Evolutionary conservation across 192 early-diverging fungal species (phyloP).

Genomic region (Irineochytrium annulatum): DNA sequence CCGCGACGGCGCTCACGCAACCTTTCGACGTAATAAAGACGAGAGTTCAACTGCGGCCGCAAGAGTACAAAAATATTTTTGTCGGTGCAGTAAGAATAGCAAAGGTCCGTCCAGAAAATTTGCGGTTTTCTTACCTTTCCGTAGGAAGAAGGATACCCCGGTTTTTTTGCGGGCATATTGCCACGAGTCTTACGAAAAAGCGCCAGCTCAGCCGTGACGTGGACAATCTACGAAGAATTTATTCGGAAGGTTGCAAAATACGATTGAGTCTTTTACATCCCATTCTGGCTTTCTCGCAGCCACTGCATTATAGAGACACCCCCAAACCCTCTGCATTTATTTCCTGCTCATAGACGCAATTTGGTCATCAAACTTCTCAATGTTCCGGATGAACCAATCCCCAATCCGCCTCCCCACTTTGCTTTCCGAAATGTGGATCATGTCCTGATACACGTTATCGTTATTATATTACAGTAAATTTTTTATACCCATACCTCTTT

Average conservation of each 20-base stretch:
- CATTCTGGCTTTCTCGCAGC: no score
- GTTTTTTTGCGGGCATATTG: constrained; percentile 81
- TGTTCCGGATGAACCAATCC: constrained; percentile 95
- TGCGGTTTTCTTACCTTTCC: constrained; percentile 2
- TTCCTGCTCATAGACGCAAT: constrained; percentile 4
- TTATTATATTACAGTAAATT: constrained; percentile 7
- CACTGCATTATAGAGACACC: no score
- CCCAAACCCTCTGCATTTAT: no score
- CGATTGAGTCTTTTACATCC: no score
- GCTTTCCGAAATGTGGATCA: constrained; percentile 93
- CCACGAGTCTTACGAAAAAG: constrained; percentile 81
- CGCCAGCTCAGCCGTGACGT: constrained; percentile 79
- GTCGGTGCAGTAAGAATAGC: constrained; percentile 44
- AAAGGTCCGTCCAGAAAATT: constrained; percentile 2
- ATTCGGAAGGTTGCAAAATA: constrained; percentile 47
- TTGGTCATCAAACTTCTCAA: constrained; percentile 79
- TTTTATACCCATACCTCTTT: constrained; percentile 57
- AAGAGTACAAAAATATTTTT: constrained; percentile 54
- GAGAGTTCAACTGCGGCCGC: constrained; percentile 83
- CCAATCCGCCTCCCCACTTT: constrained; percentile 89
- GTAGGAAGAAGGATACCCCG: constrained; percentile 68
- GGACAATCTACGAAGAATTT: constrained; percentile 88
- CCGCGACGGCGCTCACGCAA: constrained; percentile 78
- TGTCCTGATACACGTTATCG: constrained; percentile 71
- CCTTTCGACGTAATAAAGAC: constrained; percentile 95